A percentile compares a stretch with the other conserved stretches of the same genome.
Conservation (phyloP, 768 basidiomycete genomes). For the Rhodotorula diobovata region DNA sequence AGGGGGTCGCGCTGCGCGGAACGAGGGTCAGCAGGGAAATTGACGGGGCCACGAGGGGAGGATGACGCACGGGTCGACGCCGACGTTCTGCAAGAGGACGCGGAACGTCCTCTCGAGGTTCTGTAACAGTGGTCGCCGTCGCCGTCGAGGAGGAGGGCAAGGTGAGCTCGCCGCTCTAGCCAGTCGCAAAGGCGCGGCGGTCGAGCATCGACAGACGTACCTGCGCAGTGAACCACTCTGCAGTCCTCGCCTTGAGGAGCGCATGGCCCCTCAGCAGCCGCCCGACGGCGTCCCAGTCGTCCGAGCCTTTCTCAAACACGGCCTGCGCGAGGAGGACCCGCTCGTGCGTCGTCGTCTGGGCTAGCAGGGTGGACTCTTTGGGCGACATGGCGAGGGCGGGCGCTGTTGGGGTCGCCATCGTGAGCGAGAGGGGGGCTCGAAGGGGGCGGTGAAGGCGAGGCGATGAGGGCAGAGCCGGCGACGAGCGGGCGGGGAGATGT, state of each 20-base stretch:
- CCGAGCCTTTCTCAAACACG: slow-evolving; percentile 14
- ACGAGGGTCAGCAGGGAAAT: background rate
- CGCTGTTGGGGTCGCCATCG: background rate
- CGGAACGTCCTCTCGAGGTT: background rate
- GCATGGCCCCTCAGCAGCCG: slow-evolving; percentile 16
- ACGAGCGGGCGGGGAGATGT: too few species aligned
- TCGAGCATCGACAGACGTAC: slow-evolving; percentile 23
- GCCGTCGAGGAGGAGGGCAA: too few species aligned
- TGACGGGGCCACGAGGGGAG: too few species aligned
- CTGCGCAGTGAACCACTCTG: slow-evolving; percentile 17
- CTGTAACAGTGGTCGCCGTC: background rate
- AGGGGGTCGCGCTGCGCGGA: background rate
- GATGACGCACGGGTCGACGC: background rate
- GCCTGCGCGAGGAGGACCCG: slow-evolving; percentile 33
- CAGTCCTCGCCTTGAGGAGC: background rate
- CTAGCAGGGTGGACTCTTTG: slow-evolving; percentile 5
- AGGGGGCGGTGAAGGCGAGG: background rate
- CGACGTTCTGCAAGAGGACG: background rate
- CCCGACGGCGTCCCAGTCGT: background rate
- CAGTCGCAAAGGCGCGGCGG: too few species aligned
- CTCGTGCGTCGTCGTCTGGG: slow-evolving; percentile 11
- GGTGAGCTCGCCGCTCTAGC: background rate
- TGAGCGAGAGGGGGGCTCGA: background rate
- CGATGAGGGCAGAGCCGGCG: background rate
- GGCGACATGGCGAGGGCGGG: background rate